Conservation (phyloP, 163 green algal species). For the Scenedesmus sp. region DNA sequence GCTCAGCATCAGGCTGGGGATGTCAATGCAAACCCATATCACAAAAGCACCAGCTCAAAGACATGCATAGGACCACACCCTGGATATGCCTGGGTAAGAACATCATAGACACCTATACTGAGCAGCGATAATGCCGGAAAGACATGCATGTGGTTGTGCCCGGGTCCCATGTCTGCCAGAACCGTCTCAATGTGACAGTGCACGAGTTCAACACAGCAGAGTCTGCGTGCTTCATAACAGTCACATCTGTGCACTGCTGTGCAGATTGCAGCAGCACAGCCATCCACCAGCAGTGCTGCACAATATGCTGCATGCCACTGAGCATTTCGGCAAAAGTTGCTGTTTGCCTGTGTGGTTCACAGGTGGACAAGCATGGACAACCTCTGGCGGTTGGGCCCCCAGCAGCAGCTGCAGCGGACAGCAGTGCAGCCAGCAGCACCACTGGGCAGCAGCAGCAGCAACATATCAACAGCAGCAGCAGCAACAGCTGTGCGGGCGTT, state of each 20-base stretch:
- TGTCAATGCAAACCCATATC: conserved; percentile 4
- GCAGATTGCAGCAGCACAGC: neutral
- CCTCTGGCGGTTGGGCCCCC: conserved; percentile 18
- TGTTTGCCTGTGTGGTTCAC: neutral
- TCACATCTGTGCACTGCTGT: neutral
- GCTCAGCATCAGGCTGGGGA: neutral
- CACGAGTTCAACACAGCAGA: too few species aligned
- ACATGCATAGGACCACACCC: conserved; percentile 39
- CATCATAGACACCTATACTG: too few species aligned
- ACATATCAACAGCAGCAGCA: neutral
- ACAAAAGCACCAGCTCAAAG: neutral
- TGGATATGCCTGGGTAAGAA: conserved; percentile 48
- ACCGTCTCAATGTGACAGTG: too few species aligned
- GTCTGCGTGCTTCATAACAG: too few species aligned
- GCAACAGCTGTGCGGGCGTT: neutral
- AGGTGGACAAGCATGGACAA: conserved; percentile 31
- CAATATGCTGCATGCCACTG: neutral
- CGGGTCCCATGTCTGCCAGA: too few species aligned
- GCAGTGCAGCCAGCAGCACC: neutral
- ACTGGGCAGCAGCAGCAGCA: conserved; percentile 13
- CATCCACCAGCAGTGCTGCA: neutral
- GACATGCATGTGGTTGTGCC: neutral
- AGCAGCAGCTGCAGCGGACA: conserved; percentile 14
- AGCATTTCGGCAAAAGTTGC: neutral
- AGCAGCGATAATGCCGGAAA: too few species aligned